These are phyloP conservation scores for Penicillium fuscoglaucum DNA, from an alignment of 2,329 filamentous ascomycete genomes.

Conservation along the genomic window DNA sequence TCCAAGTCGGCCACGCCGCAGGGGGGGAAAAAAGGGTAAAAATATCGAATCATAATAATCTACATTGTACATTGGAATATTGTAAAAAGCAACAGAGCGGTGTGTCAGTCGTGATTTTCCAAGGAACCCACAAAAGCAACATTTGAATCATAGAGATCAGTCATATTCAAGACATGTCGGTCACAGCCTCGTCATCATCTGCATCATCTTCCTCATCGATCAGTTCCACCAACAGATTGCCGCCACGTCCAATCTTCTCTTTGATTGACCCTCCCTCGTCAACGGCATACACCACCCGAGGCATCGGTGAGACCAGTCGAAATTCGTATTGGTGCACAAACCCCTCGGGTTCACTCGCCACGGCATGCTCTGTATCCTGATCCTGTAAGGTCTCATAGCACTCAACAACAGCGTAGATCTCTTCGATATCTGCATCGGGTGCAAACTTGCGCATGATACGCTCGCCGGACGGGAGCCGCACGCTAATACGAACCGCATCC, in stretches of 20 bases:
- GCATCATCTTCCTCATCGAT: constrained; percentile 56
- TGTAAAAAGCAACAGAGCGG: neutral
- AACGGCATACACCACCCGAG: constrained; percentile 75
- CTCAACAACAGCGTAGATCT: constrained; percentile 94
- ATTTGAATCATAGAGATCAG: neutral
- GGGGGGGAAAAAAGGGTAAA: neutral
- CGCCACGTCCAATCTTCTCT: constrained; percentile 75
- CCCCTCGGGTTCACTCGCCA: constrained; percentile 57
- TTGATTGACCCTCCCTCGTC: constrained; percentile 65
- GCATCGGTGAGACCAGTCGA: constrained; percentile 79
- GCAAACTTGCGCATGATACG: constrained; percentile 76
- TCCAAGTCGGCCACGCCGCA: neutral
- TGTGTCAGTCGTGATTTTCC: neutral
- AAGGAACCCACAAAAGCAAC: neutral
- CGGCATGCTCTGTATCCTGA: constrained; percentile 37
- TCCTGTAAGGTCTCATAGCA: constrained; percentile 69
- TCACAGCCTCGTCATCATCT: constrained; percentile 33
- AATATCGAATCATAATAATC: constrained; percentile 1
- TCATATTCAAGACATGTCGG: constrained; percentile 9
- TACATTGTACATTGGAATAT: constrained; percentile 5
- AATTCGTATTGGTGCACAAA: constrained; percentile 87
- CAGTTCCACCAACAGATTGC: constrained; percentile 85
- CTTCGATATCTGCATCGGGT: constrained; percentile 71
- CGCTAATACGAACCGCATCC: constrained; percentile 69
- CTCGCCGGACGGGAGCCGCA: constrained; percentile 65